Base-by-base conservation (phyloP, 1,139 yeast genomes). In the Pichia sp. region DNA sequence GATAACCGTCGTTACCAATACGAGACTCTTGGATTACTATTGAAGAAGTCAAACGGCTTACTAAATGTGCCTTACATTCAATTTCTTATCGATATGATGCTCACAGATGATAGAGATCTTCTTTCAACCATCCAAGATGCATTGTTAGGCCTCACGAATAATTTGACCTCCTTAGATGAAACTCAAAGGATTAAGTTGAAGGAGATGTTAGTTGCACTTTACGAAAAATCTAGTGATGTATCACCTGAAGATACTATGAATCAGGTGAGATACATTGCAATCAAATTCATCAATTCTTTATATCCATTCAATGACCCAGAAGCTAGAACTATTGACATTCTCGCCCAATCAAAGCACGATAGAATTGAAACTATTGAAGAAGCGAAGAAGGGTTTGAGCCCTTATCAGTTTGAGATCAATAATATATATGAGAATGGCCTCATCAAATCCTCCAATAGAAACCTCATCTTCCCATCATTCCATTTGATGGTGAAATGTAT, bases 361-460 rank as follows among this genome's bases (percentile, higher is more conserved):
- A 66, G 83, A 35, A 67, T 85, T 2, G 95, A 86, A 46, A 51
- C 56, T 1, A 63, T 78, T 12, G 95, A 87, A 50, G 96, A 87
- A 55, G 81, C 96, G 0, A 58, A 59, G n/a, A 74, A 74, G 42
- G 97, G 97, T 0, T 63, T 91, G 21, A 78, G 85, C 52, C 96
- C 96, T 0, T 74, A 83, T 51, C 72, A 80, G 75, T 77, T 72
- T 51, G 64, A 62, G 57, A 53, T 13, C 49, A 60, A 5, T 52
- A 55, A 9, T 13, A 14, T 25, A 9, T n/a, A n/a, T n/a, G n/a
- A n/a, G n/a, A 15, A 25, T 6, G 16, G 9, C 12, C 8, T 25
- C 7, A 5, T 23, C 8, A 8, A 27, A 31, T 16, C 14, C 13
- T 1, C 14, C 22, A 6, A 49, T 48, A 5, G 49, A 9, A 21